A percentile compares a stretch with the other conserved stretches of the same genome.
Conservation (phyloP, 805 yeast species). For the Starmerella apis region DNA sequence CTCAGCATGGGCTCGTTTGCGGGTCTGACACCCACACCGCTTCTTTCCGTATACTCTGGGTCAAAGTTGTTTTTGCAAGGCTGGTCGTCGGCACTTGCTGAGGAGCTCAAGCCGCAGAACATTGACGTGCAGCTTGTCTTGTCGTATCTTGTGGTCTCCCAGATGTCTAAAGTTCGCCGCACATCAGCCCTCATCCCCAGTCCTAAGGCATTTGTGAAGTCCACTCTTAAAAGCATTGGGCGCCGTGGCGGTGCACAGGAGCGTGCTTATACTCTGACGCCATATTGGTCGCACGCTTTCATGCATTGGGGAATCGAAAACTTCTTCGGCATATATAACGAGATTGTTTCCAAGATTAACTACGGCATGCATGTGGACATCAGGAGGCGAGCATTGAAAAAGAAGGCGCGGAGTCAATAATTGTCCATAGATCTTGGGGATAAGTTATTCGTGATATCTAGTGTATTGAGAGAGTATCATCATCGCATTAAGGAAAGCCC, state of each 20-base stretch:
- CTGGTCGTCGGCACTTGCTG: conserved; percentile 84
- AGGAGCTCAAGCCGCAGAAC: conserved; percentile 57
- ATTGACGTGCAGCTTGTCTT: conserved; percentile 79
- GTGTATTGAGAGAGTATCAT: too few species aligned
- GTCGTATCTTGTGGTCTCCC: conserved; percentile 84
- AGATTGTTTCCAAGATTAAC: conserved; percentile 58
- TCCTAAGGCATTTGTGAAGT: conserved; percentile 67
- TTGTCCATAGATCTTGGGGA: too few species aligned
- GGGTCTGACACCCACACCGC: conserved; percentile 86
- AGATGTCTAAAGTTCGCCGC: conserved; percentile 87
- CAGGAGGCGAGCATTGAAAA: conserved; percentile 71
- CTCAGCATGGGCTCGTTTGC: conserved; percentile 96
- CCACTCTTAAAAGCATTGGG: conserved; percentile 61
- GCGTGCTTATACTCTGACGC: conserved; percentile 74
- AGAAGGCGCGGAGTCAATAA: conserved; percentile 38
- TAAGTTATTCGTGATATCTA: too few species aligned
- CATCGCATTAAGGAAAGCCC: too few species aligned
- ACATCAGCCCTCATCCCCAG: conserved; percentile 67
- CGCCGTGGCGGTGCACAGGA: conserved; percentile 89
- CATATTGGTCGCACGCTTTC: conserved; percentile 88
- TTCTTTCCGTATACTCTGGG: conserved; percentile 87
- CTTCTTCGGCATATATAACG: conserved; percentile 73
- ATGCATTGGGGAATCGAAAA: conserved; percentile 71
- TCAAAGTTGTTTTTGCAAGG: conserved; percentile 89
- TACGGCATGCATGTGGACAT: conserved; percentile 67